Base-by-base conservation (phyloP, 176 grass and related monocot genomes). In the Avena insularis region DNA sequence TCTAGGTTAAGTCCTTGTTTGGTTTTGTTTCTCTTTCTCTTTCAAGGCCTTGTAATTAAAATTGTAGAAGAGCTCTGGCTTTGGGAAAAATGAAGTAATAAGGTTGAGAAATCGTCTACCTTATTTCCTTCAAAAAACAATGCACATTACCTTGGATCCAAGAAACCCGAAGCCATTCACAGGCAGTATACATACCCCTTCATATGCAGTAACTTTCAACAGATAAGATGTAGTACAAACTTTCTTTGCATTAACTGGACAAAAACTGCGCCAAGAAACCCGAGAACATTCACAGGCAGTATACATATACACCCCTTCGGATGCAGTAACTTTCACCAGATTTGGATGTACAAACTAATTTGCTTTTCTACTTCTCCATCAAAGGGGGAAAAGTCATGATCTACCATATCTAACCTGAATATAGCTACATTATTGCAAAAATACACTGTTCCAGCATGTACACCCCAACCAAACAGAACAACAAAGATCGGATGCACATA, bases 141-240 rank as follows among this genome's bases (percentile, higher is more conserved):
- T 58, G 56, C 56, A 58, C 17, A 58, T 58, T 20, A 7, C 8
- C 56, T n/a, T 58, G 17, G 19, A 58, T 58, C 49, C 50, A 85
- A 63, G 72, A 89, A 94, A 82, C 79, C 94, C 3, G 78, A 94
- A 43, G 68, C 58, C 14, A 90, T 97, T 50, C 87, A 85, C 25
- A 80, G 77, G 13, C 87, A 92, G 47, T 83, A 88, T 71, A 71
- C 16, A 45, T 40, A 71, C 67, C 16, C 35, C 36, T 45, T 43
- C 66, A 11, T 5, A 16, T 70, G 65, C 66, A 1, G 31, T 19
- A 69, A 17, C 33, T 36, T 38, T 38, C 15, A 23, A 58, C 78
- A 15, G 13, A 43, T 57, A 36, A 48, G 70, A 73, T 74, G 43
- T 74, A 35, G 33, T 35, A 74, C 71, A 74, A 25, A 49, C 71